Evolutionary conservation across 768 basidiomycete species (phyloP), one percentile per base, ranked within the genome.

Genomic region (Pleurotus tuoliensis): DNA sequence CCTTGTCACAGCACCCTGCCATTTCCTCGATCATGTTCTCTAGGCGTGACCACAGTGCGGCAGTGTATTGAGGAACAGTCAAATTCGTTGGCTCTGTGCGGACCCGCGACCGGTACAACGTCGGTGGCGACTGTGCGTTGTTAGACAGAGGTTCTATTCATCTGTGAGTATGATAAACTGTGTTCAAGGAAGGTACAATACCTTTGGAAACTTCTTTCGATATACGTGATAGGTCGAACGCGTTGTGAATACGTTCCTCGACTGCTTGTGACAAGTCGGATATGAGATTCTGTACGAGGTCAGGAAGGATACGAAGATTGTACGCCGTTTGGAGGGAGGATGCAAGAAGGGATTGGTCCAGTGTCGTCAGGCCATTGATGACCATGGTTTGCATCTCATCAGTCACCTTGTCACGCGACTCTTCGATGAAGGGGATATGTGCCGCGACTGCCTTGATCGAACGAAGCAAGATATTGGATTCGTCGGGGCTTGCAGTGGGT

Each of bases 271-370:
- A 90, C 6, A 98, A 73, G 67, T 96, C 92, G 4, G 73, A 71
- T 15, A 97, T 74, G 2, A 98, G 81, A 51, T 82, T 82, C 56
- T 88, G 83, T 3, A 98, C 90, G 5, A 98, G 81, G 22, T 84
- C 80, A 0, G 96, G 91, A 9, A 99, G 77, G 13, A 91, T 82
- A 25, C 88, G 81, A 12, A 99, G 82, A 67, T 98, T 99, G 71
- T 93, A 90, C 3, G 96, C 94, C 1, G 94, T 98, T 76, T 98
- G 97, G 11, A 99, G 78, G 0, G 96, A 93, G 1, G 93, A 94
- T 0, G 95, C 93, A 1, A 99, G 80, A 15, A 96, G 72, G 1
- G 93, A 84, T 72, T 92, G 94, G 64, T 98, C 90, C 57, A 94
- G 70, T 15, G 85, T 84, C 1, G 81, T 76, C 2, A 98, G 75